These are phyloP conservation scores for Rhododendron henanense DNA, from an alignment of 148 eudicot genomes.

Conservation along the genomic window DNA sequence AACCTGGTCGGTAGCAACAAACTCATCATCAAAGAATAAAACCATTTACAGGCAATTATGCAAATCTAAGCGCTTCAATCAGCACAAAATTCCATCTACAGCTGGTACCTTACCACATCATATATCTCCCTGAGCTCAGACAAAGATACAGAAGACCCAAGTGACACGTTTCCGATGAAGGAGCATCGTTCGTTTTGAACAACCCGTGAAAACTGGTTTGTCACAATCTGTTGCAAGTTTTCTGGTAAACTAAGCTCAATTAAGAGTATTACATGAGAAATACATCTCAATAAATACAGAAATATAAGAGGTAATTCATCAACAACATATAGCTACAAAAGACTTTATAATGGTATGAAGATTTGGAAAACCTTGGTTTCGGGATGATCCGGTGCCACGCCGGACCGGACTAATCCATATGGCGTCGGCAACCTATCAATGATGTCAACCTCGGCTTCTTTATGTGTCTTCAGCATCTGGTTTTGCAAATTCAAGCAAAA, in stretches of 20 bases:
- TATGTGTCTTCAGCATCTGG: constrained; percentile 81
- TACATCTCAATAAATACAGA: neutral
- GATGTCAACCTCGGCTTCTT: constrained; percentile 73
- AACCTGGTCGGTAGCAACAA: constrained; percentile 43
- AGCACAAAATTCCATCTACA: neutral
- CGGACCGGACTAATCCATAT: constrained; percentile 83
- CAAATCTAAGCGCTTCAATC: neutral
- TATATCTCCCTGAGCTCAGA: constrained; percentile 83
- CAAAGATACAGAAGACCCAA: constrained; percentile 76
- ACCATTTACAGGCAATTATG: neutral
- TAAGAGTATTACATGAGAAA: constrained; percentile 16
- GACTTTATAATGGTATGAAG: neutral
- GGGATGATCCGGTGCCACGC: constrained; percentile 98
- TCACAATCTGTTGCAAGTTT: constrained; percentile 73
- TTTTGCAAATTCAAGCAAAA: constrained; percentile 2
- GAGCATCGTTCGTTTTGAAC: constrained; percentile 65
- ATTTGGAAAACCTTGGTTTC: constrained; percentile 64
- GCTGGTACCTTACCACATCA: constrained; percentile 64
- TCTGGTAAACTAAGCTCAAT: constrained; percentile 50
- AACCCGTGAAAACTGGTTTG: constrained; percentile 86
- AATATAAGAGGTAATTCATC: constrained; percentile 11
- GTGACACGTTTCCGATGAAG: constrained; percentile 82
- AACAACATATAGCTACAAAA: neutral
- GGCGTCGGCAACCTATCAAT: constrained; percentile 89
- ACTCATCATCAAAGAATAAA: neutral